These are phyloP conservation scores for Globisporangium spiculum DNA, from an alignment of 352 stramenopile species.

Conservation along the genomic window DNA sequence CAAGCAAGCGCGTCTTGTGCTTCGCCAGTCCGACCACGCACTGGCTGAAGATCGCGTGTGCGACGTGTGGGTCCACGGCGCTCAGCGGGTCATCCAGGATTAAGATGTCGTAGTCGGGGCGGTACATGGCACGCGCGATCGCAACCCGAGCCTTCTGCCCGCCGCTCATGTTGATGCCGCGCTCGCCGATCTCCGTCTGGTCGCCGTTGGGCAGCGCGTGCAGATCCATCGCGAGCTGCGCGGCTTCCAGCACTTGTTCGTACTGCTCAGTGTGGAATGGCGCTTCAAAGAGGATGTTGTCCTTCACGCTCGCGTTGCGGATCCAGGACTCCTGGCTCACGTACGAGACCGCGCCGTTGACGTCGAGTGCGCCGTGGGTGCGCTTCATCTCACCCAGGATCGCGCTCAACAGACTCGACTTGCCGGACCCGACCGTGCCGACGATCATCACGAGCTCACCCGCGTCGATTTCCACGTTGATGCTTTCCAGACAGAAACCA, in stretches of 20 bases:
- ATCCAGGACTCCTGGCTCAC: conserved; percentile 92
- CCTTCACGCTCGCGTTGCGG: conserved; percentile 80
- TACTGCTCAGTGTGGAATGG: conserved; percentile 37
- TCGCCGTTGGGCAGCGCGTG: conserved; percentile 49
- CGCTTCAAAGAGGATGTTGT: conserved; percentile 90
- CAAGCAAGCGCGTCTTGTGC: conserved; percentile 81
- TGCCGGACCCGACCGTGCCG: conserved; percentile 45
- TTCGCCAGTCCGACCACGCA: conserved; percentile 70
- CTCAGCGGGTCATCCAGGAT: conserved; percentile 94
- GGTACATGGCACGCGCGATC: conserved; percentile 91
- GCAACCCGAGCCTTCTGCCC: conserved; percentile 75
- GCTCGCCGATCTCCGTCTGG: conserved; percentile 55
- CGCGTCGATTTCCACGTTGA: conserved; percentile 59
- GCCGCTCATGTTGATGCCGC: conserved; percentile 57
- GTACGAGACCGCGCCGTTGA: conserved; percentile 59
- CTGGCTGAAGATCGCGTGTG: conserved; percentile 89
- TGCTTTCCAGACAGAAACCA: conserved; percentile 22
- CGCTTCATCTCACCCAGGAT: conserved; percentile 50
- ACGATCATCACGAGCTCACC: conserved; percentile 61
- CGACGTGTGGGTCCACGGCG: conserved; percentile 95
- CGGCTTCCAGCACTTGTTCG: conserved; percentile 29
- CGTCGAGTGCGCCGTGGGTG: conserved; percentile 17
- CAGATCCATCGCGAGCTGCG: conserved; percentile 41
- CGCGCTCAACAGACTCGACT: conserved; percentile 52
- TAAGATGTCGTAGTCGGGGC: conserved; percentile 81